Evolutionary conservation across 1,284 basidiomycete species (phyloP), one percentile per base, ranked within the genome.

Genomic region (Heterobasidion occidentale): DNA sequence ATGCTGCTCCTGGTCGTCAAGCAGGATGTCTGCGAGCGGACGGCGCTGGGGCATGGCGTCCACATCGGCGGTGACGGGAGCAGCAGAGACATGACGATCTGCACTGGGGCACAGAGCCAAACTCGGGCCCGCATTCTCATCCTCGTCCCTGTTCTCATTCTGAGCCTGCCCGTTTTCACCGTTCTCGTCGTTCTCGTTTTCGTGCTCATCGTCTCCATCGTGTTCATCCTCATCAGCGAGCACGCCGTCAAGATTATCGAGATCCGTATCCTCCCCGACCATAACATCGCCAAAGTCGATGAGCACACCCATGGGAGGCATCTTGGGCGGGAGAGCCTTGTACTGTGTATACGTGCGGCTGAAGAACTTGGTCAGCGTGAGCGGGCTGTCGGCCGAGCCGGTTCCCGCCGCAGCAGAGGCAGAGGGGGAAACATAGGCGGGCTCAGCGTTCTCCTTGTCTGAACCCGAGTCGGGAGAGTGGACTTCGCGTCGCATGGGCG

Each of bases 391-490:
- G 19, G 51, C 54, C 42, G 20, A 35, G n/a, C 36, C 19, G 20
- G 19, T 20, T 42, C 12, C 12, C 38, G 38, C 38, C n/a, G 27
- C 27, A 27, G 27, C 27, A 27, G 27, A 27, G 4, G 27, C 27
- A 27, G 27, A 5, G 36, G 33, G n/a, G 48, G 15, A 7, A 9
- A 50, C 17, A 9, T 50, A 15, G 20, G 54, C 15, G 27, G 74
- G 74, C 14, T 58, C 66, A 46, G 74, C 66, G 66, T 85, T 86
- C 67, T 85, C 83, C 73, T 85, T 85, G 74, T 84, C 81, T 8
- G 62, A 61, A 38, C 66, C 64, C 7, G 48, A 27, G 1, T 76
- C 76, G 15, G 70, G 70, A 2, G 68, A 66, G 14, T 66, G 66
- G 3, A 63, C 61, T 38, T 63, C 62, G 44, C 65, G 62, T n/a